These are phyloP conservation scores for Hyphodiscus sp. DNA, from an alignment of 2,329 filamentous ascomycete genomes.

Conservation along the genomic window DNA sequence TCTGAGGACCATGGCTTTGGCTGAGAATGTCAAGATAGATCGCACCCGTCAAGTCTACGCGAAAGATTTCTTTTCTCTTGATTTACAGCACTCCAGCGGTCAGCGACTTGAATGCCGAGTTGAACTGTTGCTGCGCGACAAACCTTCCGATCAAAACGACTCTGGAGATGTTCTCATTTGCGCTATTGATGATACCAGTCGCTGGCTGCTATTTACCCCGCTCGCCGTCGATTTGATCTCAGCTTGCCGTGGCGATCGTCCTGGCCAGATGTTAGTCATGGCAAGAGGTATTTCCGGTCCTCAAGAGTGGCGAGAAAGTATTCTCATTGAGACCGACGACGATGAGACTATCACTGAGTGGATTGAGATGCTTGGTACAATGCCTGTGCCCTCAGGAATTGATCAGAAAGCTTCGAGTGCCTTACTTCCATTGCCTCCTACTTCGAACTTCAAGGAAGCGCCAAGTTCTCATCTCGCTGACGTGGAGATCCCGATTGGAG, in stretches of 20 bases:
- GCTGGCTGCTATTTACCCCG: slow-evolving; percentile 88
- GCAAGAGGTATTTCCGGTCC: slow-evolving; percentile 62
- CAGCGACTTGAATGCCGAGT: slow-evolving; percentile 85
- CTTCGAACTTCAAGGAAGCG: slow-evolving; percentile 2
- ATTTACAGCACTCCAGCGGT: slow-evolving; percentile 80
- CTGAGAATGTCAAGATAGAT: slow-evolving; percentile 67
- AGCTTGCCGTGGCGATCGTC: slow-evolving; percentile 65
- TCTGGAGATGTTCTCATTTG: slow-evolving; percentile 86
- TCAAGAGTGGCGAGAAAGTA: slow-evolving; percentile 74
- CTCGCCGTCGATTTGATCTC: slow-evolving; percentile 69
- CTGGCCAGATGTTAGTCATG: slow-evolving; percentile 78
- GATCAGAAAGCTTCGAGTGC: slow-evolving; percentile 9
- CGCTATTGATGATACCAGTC: slow-evolving; percentile 69
- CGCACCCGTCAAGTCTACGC: slow-evolving; percentile 76
- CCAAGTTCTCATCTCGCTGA: slow-evolving; percentile 7
- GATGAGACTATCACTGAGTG: slow-evolving; percentile 65
- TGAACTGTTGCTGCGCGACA: slow-evolving; percentile 81
- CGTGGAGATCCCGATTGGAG: slow-evolving; percentile 27
- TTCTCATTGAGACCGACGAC: slow-evolving; percentile 65
- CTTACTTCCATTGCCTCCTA: slow-evolving; percentile 9
- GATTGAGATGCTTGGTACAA: slow-evolving; percentile 73
- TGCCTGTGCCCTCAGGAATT: slow-evolving; percentile 49
- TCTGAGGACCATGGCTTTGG: slow-evolving; percentile 65
- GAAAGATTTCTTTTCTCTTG: slow-evolving; percentile 83
- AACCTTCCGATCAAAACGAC: slow-evolving; percentile 57